Evolutionary conservation across 176 grass and related monocot species (phyloP).

Genomic region (Triticum urartu): DNA sequence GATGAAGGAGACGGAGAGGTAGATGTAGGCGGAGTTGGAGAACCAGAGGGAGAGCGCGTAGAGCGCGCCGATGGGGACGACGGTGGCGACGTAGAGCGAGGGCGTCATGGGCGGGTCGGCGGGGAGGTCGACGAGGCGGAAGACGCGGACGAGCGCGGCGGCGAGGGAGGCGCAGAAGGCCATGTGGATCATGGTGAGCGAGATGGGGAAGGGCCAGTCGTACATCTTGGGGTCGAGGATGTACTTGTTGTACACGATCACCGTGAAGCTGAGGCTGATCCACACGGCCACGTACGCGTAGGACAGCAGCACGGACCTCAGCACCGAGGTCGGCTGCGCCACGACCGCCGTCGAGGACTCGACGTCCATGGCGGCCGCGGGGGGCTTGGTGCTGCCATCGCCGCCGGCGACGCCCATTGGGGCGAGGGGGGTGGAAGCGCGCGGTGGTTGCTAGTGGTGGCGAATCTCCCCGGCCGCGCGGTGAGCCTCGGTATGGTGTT

Average conservation of each 20-base stretch:
- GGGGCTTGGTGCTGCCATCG: neutral
- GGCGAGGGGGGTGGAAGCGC: neutral
- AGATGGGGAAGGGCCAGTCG: conserved; percentile 96
- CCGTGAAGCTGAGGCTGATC: conserved; percentile 90
- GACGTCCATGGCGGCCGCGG: conserved; percentile 23
- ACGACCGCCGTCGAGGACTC: neutral
- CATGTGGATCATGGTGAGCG: conserved; percentile 97
- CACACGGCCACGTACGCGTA: conserved; percentile 89
- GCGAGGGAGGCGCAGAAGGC: conserved; percentile 88
- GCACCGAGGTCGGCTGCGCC: conserved; percentile 27
- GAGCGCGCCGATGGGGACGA: conserved; percentile 87
- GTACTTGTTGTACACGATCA: conserved; percentile 99
- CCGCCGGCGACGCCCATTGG: conserved; percentile 25
- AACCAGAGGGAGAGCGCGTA: conserved; percentile 97
- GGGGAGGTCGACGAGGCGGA: conserved; percentile 75
- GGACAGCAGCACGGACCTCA: conserved; percentile 61
- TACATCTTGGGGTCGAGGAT: conserved; percentile 99
- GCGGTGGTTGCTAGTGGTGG: neutral
- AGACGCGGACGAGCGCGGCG: conserved; percentile 66
- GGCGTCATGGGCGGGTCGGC: conserved; percentile 58
- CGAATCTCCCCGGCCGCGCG: neutral
- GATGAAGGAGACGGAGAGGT: conserved; percentile 98
- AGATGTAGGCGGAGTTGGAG: conserved; percentile 99
- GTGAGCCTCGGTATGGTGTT: neutral
- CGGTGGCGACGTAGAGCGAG: conserved; percentile 60